Evolutionary conservation across 345 rosid genomes (phyloP), one percentile per base, ranked within the genome.

Genomic region (Hypericum androsaemum): DNA sequence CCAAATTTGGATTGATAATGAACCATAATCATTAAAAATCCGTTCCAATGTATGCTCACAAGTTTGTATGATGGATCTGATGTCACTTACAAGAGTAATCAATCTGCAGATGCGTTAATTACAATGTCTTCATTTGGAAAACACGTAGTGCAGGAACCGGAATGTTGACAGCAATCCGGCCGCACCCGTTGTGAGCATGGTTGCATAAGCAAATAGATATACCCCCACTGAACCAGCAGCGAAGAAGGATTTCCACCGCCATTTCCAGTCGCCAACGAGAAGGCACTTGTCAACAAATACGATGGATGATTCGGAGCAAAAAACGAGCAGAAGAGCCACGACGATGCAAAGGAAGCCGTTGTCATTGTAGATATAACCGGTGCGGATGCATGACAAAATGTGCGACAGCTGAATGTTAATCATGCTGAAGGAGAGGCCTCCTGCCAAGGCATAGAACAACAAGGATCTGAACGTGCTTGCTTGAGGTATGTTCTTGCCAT

Each of bases 81-180:
- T 4, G 32, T 22, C 32, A 22, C 4, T 22, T 22, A n/a, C 4
- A 22, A 22, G 32, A 4, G 32, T 22, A 22, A 22, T 4, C 32
- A 1, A 22, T 1, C 32, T 22, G 2, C 32, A 22, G 32, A 22
- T 22, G 32, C 32, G 32, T 22, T 22, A 22, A 22, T 22, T 22
- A 22, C 32, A 22, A 22, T 22, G 32, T 22, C 72, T 82, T 82
- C 66, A 82, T 83, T 85, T 79, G 6, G 89, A 77, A 77, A 82
- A 82, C 75, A 82, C 59, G 71, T 69, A 82, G 54, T 79, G 89
- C 60, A 82, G 81, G 35, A 82, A 82, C 83, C 83, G 79, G 72
- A 82, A 82, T 0, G 89, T 79, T 10, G 86, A 73, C 40, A 82
- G 80, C 75, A 82, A 80, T 11, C 89, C 86, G 2, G 80, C 49